Percentiles rank a stretch among this genome's conserved stretches.
Conservation (phyloP, 2,329 filamentous ascomycete genomes). For the Hypoxylon sp. region DNA sequence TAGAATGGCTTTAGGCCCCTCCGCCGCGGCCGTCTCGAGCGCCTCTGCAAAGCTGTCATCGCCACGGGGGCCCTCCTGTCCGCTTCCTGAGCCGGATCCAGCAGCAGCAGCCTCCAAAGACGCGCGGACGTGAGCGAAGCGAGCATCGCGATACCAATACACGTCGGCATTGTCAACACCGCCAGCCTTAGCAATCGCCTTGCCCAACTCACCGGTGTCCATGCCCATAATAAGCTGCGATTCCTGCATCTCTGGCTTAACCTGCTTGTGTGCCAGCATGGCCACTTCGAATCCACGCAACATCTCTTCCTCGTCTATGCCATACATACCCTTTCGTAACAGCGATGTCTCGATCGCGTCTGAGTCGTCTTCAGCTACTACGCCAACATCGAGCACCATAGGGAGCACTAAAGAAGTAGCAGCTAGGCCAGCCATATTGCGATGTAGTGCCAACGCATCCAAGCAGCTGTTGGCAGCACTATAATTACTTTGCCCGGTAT, state of each 20-base stretch:
- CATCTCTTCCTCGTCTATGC: slow-evolving; percentile 44
- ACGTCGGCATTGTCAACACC: slow-evolving; percentile 20
- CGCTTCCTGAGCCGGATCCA: not conserved
- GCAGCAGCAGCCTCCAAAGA: slow-evolving; percentile 33
- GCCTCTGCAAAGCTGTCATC: slow-evolving; percentile 30
- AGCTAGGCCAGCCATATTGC: slow-evolving; percentile 46
- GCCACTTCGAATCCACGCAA: slow-evolving; percentile 47
- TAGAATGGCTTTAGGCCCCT: slow-evolving; percentile 12
- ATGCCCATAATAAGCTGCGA: slow-evolving; percentile 46
- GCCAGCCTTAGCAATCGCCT: not conserved
- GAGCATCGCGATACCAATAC: slow-evolving; percentile 52
- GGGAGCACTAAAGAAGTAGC: slow-evolving; percentile 46
- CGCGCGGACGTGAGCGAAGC: slow-evolving; percentile 45
- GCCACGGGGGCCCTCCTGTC: not conserved
- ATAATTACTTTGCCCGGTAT: slow-evolving; percentile 47
- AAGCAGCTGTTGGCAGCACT: slow-evolving; percentile 54
- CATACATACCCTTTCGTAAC: slow-evolving; percentile 39
- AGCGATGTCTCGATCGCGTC: slow-evolving; percentile 33
- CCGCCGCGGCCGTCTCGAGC: slow-evolving; percentile 2
- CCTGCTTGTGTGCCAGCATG: slow-evolving; percentile 35
- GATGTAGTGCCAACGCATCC: slow-evolving; percentile 52
- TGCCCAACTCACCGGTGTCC: slow-evolving; percentile 41
- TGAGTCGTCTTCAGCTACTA: slow-evolving; percentile 47
- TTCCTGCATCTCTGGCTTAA: not conserved
- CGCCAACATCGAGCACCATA: slow-evolving; percentile 54